Evolutionary conservation across 169 alveolate species (phyloP), one percentile per base, ranked within the genome.

Genomic region (Cryptosporidium parvum): DNA sequence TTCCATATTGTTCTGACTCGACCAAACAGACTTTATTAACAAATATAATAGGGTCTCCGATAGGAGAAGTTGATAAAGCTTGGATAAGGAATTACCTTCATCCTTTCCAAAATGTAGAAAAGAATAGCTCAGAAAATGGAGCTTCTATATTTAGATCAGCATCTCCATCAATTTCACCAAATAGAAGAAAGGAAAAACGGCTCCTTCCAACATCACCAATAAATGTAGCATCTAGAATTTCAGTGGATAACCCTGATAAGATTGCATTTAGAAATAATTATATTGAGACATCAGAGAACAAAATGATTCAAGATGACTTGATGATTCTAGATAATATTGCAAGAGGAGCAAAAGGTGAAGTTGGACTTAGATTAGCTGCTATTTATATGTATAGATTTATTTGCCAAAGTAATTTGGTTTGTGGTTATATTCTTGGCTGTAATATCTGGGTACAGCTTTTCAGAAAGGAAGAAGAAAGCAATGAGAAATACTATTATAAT

Each of bases 161-260:
- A 53, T 75, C 86, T 33, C 86, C 73, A 4, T 53, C 86, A 5
- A 16, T 53, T 35, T 75, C 86, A 6, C 86, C 86, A 1, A 59
- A 21, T 26, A 75, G 70, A 56, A 75, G 52, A 33, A 75, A 44
- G 35, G 86, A 75, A 26, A 75, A 75, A 42, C 69, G 86, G 10
- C 59, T 75, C 21, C 68, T 75, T 26, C 86, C 86, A 16, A 75
- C 86, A 31, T 75, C 86, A 5, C 86, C 86, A 53, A 75, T 75
- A 31, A 59, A 59, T 26, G 73, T 75, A 21, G 53, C 86, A 21
- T 33, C 86, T 26, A 75, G 58, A 33, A 21, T 75, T 26, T 56
- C 86, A 31, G 48, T 59, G 21, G 71, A 75, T 31, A 75, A 58
- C 58, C 70, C 70, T 21, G 70, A 75, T 42, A 53, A 56, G 68